Evolutionary conservation across 441 rosid genomes (phyloP).

Genomic region (Gossypium schwendimanii): DNA sequence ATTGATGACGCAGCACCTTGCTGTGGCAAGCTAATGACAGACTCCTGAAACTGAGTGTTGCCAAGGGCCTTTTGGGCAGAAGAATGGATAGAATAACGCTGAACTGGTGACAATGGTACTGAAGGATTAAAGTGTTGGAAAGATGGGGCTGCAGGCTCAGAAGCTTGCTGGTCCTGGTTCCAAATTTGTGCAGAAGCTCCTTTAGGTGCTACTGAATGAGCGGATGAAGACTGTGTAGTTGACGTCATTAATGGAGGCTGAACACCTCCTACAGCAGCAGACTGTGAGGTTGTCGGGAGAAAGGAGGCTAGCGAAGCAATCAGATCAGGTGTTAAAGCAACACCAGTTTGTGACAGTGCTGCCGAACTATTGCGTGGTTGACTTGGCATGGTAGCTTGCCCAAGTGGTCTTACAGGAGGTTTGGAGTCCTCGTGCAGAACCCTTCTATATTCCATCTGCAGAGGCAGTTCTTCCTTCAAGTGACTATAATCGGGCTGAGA

Average conservation of each 20-base stretch:
- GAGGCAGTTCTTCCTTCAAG: conserved; percentile 37
- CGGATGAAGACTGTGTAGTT: conserved; percentile 30
- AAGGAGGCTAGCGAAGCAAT: conserved; percentile 68
- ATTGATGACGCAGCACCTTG: conserved; percentile 37
- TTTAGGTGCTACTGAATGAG: conserved; percentile 28
- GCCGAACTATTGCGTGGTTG: conserved; percentile 25
- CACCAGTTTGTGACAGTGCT: conserved; percentile 45
- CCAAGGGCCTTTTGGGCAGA: conserved; percentile 36
- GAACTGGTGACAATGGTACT: conserved; percentile 37
- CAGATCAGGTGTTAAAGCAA: conserved; percentile 73
- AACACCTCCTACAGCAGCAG: conserved; percentile 35
- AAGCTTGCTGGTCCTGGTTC: conserved; percentile 37
- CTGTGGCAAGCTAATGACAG: conserved; percentile 35
- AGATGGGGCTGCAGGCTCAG: conserved; percentile 37
- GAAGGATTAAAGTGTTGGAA: conserved; percentile 46
- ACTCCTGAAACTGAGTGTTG: conserved; percentile 41
- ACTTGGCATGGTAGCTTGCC: conserved; percentile 36
- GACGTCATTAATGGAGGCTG: conserved; percentile 39
- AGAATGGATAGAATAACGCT: conserved; percentile 43
- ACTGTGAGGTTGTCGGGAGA: conserved; percentile 53
- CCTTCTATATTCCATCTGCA: conserved; percentile 38
- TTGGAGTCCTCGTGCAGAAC: conserved; percentile 44
- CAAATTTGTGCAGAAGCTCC: conserved; percentile 46
- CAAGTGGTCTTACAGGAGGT: conserved; percentile 32
- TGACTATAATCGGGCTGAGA: conserved; percentile 33